Percentiles rank a stretch among this genome's conserved stretches.
Conservation (phyloP, 768 basidiomycete species). For the Suillus paluster region DNA sequence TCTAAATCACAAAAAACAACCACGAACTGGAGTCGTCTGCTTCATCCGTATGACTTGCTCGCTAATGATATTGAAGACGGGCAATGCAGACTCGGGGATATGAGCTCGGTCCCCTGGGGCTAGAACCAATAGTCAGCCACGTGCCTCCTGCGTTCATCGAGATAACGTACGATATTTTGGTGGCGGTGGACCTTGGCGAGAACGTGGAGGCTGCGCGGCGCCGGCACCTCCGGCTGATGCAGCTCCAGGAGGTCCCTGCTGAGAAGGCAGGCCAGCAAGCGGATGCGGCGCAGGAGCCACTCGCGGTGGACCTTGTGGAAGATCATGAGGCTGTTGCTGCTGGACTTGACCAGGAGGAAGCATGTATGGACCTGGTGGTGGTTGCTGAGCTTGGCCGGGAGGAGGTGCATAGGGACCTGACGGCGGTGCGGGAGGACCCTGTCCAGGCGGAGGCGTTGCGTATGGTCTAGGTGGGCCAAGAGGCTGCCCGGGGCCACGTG, state of each 20-base stretch:
- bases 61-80: slow-evolving; percentile 69
- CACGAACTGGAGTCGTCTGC: slow-evolving; percentile 75
- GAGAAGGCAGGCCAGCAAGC: slow-evolving; percentile 28
- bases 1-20: not conserved
- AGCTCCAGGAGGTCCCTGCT: slow-evolving; percentile 32
- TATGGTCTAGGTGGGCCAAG: slow-evolving; percentile 33
- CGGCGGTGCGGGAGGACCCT: slow-evolving; percentile 18
- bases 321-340: slow-evolving; percentile 34
- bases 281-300: slow-evolving; percentile 34
- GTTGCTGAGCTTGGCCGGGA: slow-evolving; percentile 17
- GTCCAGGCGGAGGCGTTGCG: slow-evolving; percentile 23
- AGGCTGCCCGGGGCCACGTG: slow-evolving; percentile 30
- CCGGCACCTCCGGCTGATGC: slow-evolving; percentile 30
- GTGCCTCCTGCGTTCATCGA: slow-evolving; percentile 1
- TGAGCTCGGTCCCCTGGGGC: slow-evolving; percentile 93
- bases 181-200: slow-evolving; percentile 43
- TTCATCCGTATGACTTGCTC: slow-evolving; percentile 68
- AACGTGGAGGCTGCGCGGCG: slow-evolving; percentile 35
- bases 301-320: slow-evolving; percentile 29
- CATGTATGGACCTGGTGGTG: slow-evolving; percentile 34
- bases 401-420: slow-evolving; percentile 30
- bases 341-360: slow-evolving; percentile 31
- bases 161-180: slow-evolving; percentile 64
- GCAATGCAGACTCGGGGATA: slow-evolving; percentile 71
- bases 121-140: slow-evolving; percentile 35